Evolutionary conservation across 2,329 filamentous ascomycete species (phyloP).

Genomic region (Ophiosphaerella korrae): DNA sequence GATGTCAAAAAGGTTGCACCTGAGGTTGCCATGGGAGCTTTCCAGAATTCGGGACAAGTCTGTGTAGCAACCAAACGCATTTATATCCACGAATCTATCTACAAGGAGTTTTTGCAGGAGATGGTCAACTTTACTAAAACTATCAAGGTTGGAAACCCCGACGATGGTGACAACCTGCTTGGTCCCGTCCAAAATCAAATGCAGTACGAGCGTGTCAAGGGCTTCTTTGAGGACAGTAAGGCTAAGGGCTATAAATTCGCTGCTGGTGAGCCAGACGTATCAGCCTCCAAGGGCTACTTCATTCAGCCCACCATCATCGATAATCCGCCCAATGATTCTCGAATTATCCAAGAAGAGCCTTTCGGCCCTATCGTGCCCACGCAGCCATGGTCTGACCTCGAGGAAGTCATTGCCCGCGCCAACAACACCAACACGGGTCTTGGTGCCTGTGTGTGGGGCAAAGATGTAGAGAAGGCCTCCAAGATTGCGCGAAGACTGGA

Average conservation of each 20-base stretch:
- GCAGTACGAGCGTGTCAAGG: slow-evolving; percentile 66
- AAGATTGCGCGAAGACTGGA: slow-evolving; percentile 55
- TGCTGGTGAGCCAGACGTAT: slow-evolving; percentile 52
- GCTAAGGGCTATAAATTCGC: slow-evolving; percentile 60
- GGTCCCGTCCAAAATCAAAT: slow-evolving; percentile 68
- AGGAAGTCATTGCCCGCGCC: slow-evolving; percentile 53
- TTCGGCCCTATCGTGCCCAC: slow-evolving; percentile 71
- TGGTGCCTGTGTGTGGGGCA: slow-evolving; percentile 58
- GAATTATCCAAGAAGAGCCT: slow-evolving; percentile 65
- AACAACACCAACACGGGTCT: slow-evolving; percentile 59
- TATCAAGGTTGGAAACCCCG: slow-evolving; percentile 46
- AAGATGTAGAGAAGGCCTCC: slow-evolving; percentile 52
- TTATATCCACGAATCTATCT: slow-evolving; percentile 47
- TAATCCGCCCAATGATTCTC: slow-evolving; percentile 62
- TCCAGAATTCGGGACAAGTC: slow-evolving; percentile 62
- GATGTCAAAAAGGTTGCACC: slow-evolving; percentile 58
- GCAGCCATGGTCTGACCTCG: slow-evolving; percentile 65
- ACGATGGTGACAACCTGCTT: slow-evolving; percentile 55
- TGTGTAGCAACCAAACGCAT: slow-evolving; percentile 45
- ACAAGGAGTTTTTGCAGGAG: slow-evolving; percentile 45
- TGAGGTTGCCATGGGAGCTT: slow-evolving; percentile 58
- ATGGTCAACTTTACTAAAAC: slow-evolving; percentile 54
- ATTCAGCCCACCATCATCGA: slow-evolving; percentile 65
- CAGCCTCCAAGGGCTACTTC: slow-evolving; percentile 58
- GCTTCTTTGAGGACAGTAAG: slow-evolving; percentile 62